Conservation (phyloP, 75 land plant species). For the Sequoiadendron giganteum region DNA sequence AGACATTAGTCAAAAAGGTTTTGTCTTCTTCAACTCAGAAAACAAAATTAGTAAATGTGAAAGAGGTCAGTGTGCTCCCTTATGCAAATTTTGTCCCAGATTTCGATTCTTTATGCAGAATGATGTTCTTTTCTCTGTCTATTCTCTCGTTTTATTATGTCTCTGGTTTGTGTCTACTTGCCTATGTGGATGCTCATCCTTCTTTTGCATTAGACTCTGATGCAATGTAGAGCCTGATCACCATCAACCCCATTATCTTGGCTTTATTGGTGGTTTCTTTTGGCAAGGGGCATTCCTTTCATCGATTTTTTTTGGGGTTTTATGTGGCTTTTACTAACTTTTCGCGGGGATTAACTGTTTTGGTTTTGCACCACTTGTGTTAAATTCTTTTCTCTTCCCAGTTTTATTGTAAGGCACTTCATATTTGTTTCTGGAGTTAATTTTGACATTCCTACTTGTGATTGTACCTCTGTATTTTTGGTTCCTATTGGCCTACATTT, state of each 20-base stretch:
- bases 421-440: not conserved
- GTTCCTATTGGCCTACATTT: not conserved
- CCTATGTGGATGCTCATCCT: not conserved
- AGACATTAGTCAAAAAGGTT: slow-evolving; percentile 79
- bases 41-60: slow-evolving; percentile 72
- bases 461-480: not conserved
- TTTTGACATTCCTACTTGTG: not conserved
- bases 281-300: not conserved
- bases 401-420: not conserved
- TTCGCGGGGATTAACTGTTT: not conserved
- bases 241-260: not conserved
- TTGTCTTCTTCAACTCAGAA: slow-evolving; percentile 85
- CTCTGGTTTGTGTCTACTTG: not conserved
- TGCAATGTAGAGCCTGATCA: not conserved
- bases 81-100: not conserved
- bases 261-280: not conserved
- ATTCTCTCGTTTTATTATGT: not conserved
- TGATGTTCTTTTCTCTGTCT: not conserved
- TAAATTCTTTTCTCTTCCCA: not conserved
- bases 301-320: not conserved
- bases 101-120: not conserved
- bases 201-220: not conserved
- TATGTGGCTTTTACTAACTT: not conserved
- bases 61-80: slow-evolving; percentile 56
- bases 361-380: not conserved